Conservation (phyloP, 2,329 filamentous ascomycete genomes). For the Talaromyces sp. region DNA sequence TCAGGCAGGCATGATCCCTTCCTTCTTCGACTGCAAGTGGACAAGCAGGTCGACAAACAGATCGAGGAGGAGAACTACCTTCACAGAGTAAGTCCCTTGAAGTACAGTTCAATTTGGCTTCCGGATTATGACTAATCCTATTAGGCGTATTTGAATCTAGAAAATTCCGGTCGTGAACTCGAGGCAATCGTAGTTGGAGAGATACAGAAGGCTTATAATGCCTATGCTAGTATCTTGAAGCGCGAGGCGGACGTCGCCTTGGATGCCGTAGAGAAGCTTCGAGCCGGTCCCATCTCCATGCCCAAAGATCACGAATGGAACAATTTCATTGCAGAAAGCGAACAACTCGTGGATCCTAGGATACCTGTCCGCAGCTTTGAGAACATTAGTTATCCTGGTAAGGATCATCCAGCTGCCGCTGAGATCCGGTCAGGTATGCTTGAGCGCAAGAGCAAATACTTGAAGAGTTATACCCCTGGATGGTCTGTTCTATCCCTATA, state of each 20-base stretch:
- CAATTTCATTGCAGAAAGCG: slow-evolving; percentile 72
- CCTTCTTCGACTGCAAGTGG: slow-evolving; percentile 77
- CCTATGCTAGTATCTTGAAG: slow-evolving; percentile 85
- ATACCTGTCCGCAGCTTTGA: slow-evolving; percentile 73
- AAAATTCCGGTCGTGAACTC: slow-evolving; percentile 88
- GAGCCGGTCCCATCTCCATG: slow-evolving; percentile 83
- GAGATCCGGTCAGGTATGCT: slow-evolving; percentile 88
- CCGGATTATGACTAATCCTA: slow-evolving; percentile 22
- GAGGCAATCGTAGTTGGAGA: slow-evolving; percentile 96
- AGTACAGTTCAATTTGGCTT: background rate
- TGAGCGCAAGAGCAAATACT: slow-evolving; percentile 96
- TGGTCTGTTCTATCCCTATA: slow-evolving; percentile 59
- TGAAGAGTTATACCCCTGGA: slow-evolving; percentile 94
- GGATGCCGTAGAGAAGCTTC: slow-evolving; percentile 73
- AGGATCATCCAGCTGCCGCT: slow-evolving; percentile 74
- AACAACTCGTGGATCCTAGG: slow-evolving; percentile 81
- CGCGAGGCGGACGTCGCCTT: slow-evolving; percentile 83
- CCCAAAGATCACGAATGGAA: slow-evolving; percentile 91
- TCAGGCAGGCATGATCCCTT: slow-evolving; percentile 91
- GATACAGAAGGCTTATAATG: slow-evolving; percentile 96
- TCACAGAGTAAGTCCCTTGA: slow-evolving; percentile 65
- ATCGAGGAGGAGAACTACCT: slow-evolving; percentile 97
- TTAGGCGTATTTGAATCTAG: slow-evolving; percentile 88
- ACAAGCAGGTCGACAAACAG: slow-evolving; percentile 86
- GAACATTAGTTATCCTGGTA: slow-evolving; percentile 87